phyloP scores from a whole-genome alignment of 169 alveolate genomes.

The Besnoitia besnoiti region DNA sequence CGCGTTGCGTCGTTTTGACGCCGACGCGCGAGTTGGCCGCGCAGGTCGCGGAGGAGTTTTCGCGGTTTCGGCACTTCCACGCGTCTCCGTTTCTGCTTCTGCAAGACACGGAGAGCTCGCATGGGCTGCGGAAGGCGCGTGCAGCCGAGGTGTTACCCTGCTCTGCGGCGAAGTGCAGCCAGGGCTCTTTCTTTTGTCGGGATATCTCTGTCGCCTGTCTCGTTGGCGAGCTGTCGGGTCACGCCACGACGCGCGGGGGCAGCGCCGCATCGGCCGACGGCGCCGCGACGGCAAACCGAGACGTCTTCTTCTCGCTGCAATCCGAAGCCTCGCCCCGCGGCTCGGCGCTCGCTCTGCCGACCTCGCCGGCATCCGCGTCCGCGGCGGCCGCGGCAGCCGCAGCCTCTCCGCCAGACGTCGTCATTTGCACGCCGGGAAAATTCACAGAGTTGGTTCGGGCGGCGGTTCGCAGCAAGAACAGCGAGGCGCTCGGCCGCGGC shows the following conservation, averaged over 20 bases:
- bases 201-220: not conserved
- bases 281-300: not conserved
- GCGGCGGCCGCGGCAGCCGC: not conserved
- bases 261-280: not conserved
- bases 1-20: constrained; percentile 10
- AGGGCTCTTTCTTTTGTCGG: not conserved
- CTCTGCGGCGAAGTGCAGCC: not conserved
- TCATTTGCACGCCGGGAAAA: constrained; percentile 62
- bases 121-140: too few relatives aligned
- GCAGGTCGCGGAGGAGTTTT: constrained; percentile 23
- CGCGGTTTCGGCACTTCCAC: not conserved
- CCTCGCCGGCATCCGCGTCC: not conserved
- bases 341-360: not conserved
- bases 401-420: constrained; percentile 39
- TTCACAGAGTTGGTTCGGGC: constrained; percentile 6
- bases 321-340: not conserved
- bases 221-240: not conserved
- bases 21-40: constrained; percentile 29
- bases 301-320: not conserved
- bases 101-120: not conserved
- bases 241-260: not conserved
- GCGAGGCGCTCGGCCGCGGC: not conserved
- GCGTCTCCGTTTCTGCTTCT: not conserved
- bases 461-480: not conserved
- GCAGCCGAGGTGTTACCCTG: too few relatives aligned